phyloP scores from a whole-genome alignment of 805 yeast species.

The Hanseniaspora lindneri region DNA sequence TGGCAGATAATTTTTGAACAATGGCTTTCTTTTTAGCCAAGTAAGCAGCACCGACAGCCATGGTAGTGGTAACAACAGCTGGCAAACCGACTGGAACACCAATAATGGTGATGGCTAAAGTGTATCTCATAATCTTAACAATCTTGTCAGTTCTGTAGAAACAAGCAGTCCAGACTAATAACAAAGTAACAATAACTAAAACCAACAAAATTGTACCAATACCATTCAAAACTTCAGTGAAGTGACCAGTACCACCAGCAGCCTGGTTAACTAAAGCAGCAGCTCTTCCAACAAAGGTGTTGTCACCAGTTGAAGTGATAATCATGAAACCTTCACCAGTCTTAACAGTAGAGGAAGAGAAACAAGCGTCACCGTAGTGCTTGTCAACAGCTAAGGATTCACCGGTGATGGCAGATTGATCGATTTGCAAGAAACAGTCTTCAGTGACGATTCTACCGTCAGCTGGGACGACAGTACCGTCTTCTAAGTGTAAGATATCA shows the following conservation, averaged over 20 bases:
- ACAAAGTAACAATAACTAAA: conserved; percentile 73
- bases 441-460: conserved; percentile 85
- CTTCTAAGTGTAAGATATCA: conserved; percentile 84
- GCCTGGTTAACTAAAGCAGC: conserved; percentile 94
- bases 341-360: conserved; percentile 89
- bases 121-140: conserved; percentile 80
- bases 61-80: conserved; percentile 95
- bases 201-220: conserved; percentile 87
- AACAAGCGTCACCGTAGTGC: conserved; percentile 72
- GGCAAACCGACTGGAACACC: conserved; percentile 99
- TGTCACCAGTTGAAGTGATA: conserved; percentile 90
- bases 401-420: conserved; percentile 96
- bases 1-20: conserved; percentile 92
- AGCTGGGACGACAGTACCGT: conserved; percentile 85
- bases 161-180: conserved; percentile 84
- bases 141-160: conserved; percentile 86
- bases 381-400: conserved; percentile 93
- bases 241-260: conserved; percentile 85
- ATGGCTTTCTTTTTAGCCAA: conserved; percentile 93
- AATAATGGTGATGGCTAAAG: conserved; percentile 88
- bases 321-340: conserved; percentile 92
- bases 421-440: conserved; percentile 78
- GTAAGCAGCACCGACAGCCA: conserved; percentile 99
- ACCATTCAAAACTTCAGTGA: conserved; percentile 95
- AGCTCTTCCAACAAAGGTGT: conserved; percentile 93